Evolutionary conservation across 2,329 filamentous ascomycete genomes (phyloP), one percentile per base, ranked within the genome.

Genomic region (Byssothecium circinans): DNA sequence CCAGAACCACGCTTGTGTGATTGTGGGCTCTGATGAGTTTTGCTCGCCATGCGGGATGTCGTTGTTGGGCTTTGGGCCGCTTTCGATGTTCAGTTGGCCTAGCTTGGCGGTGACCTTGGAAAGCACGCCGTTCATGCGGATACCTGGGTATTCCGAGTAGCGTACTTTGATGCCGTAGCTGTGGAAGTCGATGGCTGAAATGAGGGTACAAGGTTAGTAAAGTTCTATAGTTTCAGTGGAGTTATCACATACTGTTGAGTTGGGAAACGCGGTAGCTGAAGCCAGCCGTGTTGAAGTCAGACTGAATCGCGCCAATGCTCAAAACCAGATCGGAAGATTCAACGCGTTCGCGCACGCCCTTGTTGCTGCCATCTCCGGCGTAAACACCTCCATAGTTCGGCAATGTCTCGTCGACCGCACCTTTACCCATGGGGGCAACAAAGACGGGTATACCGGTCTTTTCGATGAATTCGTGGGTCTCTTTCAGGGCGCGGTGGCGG

Each of bases 381-480:
- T 95, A 95, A 4, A 95, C 88, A 54, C 91, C 91, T 18, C 88
- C 88, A 58, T 87, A 95, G 62, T 82, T 87, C n/a, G 80, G 75
- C 38, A 87, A 79, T 2, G 81, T 81, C 70, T 96, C 90, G 61
- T 94, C 81, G 38, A 96, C 81, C 17, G 88, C 87, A 15, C 89
- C 83, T 74, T 95, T 95, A 38, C 90, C 90, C 87, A 95, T 95
- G 2, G 90, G 89, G 0, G 89, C 87, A n/a, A 91, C 88, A 60
- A 94, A 95, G 0, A 88, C 86, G 4, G 91, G 90, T 7, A 95
- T 75, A 3, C 82, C 78, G 1, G 88, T 88, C 69, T 86, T 88
- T 50, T 85, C 77, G 42, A 95, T 75, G 14, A 96, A 76, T 7
- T 82, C 81, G 57, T 88, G 83, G 15, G 90, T 84, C 69, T 94